A percentile compares a stretch with the other conserved stretches of the same genome.
These are phyloP conservation scores for Mycena sp. DNA, from an alignment of 1,284 basidiomycete species.

Conservation along the genomic window DNA sequence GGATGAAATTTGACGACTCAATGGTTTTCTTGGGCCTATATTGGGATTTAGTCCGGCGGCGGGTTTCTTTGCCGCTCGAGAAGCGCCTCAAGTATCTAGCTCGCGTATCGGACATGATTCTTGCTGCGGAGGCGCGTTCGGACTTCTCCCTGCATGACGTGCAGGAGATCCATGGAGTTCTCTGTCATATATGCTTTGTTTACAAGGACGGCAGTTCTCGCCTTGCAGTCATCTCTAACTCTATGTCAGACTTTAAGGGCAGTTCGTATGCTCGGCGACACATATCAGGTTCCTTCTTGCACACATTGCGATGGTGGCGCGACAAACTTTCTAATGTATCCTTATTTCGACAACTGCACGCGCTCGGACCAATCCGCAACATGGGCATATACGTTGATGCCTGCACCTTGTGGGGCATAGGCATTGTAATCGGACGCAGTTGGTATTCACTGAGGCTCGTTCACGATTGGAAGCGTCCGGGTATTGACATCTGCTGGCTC, in stretches of 20 bases:
- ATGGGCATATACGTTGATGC: constrained; percentile 36
- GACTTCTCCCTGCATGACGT: constrained; percentile 5
- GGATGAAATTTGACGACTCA: constrained; percentile 1
- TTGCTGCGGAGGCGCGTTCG: not conserved
- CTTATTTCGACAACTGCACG: not conserved
- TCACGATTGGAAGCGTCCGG: constrained; percentile 6
- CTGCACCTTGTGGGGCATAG: constrained; percentile 36
- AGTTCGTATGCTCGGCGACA: not conserved
- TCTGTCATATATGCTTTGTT: constrained; percentile 7
- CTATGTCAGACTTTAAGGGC: constrained; percentile 18
- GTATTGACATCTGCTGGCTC: constrained; percentile 34
- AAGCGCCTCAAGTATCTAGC: constrained; percentile 21
- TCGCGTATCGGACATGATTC: constrained; percentile 15
- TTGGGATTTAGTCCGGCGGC: constrained; percentile 23
- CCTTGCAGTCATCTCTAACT: not conserved
- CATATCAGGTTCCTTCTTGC: constrained; percentile 10
- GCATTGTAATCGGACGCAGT: constrained; percentile 32
- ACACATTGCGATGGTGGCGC: too few relatives aligned
- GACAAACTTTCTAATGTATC: constrained; percentile 5
- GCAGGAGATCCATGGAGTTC: constrained; percentile 26
- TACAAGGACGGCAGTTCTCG: too few relatives aligned
- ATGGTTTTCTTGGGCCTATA: constrained; percentile 27
- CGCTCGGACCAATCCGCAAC: constrained; percentile 15
- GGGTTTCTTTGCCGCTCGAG: constrained; percentile 26
- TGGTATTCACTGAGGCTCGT: constrained; percentile 22